Evolutionary conservation across 495 filamentous ascomycete genomes (phyloP).

Genomic region (Xylaria palmicola): DNA sequence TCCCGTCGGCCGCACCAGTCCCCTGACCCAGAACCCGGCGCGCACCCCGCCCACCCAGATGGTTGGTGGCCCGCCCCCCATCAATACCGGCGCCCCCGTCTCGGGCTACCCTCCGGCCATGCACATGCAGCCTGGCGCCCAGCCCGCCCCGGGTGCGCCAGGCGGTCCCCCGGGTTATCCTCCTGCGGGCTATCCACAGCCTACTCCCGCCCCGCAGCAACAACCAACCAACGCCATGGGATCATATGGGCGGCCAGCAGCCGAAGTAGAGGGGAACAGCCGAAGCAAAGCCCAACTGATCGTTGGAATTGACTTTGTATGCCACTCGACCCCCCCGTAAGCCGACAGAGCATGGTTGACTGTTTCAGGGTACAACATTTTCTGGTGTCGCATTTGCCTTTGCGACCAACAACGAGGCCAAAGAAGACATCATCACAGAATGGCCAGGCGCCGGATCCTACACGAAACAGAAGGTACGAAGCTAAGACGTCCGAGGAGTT

Average conservation of each 20-base stretch:
- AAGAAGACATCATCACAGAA: conserved; percentile 77
- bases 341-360: background rate
- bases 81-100: conserved; percentile 61
- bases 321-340: conserved; percentile 27
- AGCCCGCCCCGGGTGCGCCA: conserved; percentile 46
- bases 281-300: conserved; percentile 78
- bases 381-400: conserved; percentile 74
- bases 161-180: conserved; percentile 49
- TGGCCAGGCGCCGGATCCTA: conserved; percentile 75
- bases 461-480: conserved; percentile 69
- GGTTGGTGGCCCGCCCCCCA: conserved; percentile 67
- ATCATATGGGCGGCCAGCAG: conserved; percentile 46
- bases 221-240: conserved; percentile 35
- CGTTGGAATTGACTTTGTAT: conserved; percentile 78
- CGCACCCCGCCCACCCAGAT: conserved; percentile 60
- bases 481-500: background rate
- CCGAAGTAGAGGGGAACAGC: conserved; percentile 84
- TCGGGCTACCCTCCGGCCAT: conserved; percentile 55
- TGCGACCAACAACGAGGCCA: conserved; percentile 73
- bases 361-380: conserved; percentile 66
- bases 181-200: conserved; percentile 42
- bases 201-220: conserved; percentile 39
- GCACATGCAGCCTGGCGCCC: conserved; percentile 49
- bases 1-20: conserved; percentile 52
- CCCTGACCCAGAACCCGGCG: conserved; percentile 44